Conservation (phyloP, 768 basidiomycete genomes). For the Auricularia sp. region DNA sequence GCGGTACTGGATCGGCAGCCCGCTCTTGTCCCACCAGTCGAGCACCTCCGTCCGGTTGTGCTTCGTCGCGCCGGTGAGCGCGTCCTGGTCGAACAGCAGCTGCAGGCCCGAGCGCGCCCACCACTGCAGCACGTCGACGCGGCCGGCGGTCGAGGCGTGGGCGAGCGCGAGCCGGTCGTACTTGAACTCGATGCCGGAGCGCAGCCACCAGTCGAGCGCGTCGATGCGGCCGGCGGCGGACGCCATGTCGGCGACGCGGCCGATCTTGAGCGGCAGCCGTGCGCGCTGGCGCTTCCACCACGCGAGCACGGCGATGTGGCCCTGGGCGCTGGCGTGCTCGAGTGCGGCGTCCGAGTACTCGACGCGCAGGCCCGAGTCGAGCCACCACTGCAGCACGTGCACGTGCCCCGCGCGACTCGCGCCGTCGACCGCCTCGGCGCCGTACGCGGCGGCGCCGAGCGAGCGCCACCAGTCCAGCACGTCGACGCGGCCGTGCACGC, state of each 20-base stretch:
- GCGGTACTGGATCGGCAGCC: constrained; percentile 72
- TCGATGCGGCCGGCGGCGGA: constrained; percentile 67
- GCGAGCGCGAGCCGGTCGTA: constrained; percentile 71
- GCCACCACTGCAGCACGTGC: constrained; percentile 74
- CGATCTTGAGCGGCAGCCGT: constrained; percentile 62
- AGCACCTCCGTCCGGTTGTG: constrained; percentile 74
- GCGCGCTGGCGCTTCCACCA: constrained; percentile 65
- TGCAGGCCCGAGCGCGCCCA: constrained; percentile 64
- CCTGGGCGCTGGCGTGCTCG: constrained; percentile 69
- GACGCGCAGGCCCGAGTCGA: constrained; percentile 49
- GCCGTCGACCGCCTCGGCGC: constrained; percentile 64
- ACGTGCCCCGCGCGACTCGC: constrained; percentile 73
- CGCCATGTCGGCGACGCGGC: constrained; percentile 79
- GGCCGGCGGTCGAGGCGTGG: constrained; percentile 71
- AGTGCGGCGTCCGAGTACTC: constrained; percentile 75
- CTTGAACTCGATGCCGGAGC: constrained; percentile 65
- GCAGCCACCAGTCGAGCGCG: constrained; percentile 79
- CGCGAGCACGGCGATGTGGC: constrained; percentile 63
- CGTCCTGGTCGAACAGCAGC: constrained; percentile 71
- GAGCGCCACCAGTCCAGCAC: constrained; percentile 81
- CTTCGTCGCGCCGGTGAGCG: constrained; percentile 67
- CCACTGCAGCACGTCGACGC: constrained; percentile 73
- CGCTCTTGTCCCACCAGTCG: constrained; percentile 81
- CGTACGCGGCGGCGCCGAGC: constrained; percentile 36
- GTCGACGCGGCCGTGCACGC: constrained; percentile 57